phyloP scores from a whole-genome alignment of 2,329 filamentous ascomycete species.

The Neospermospora avenae region DNA sequence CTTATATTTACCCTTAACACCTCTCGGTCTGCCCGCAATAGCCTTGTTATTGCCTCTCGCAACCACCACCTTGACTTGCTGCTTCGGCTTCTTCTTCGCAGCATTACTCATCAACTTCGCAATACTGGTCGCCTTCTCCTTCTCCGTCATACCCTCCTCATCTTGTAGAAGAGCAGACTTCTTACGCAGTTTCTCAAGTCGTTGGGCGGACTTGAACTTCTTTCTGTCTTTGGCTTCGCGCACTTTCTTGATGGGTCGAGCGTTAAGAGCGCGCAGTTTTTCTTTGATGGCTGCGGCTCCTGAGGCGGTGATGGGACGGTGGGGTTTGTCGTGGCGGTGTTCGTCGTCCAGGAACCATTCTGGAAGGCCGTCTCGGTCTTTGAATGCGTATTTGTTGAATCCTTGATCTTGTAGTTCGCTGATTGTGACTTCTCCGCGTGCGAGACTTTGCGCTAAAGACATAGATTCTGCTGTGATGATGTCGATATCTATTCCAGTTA shows the following conservation, averaged over 20 bases:
- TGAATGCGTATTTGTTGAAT: conserved; percentile 91
- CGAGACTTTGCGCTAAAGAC: conserved; percentile 91
- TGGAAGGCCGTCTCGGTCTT: conserved; percentile 85
- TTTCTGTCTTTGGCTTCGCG: conserved; percentile 94
- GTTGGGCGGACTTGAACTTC: conserved; percentile 91
- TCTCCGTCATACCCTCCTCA: conserved; percentile 90
- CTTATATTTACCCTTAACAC: conserved; percentile 94
- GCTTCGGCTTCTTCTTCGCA: conserved; percentile 79
- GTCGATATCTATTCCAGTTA: conserved; percentile 68
- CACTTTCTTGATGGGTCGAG: conserved; percentile 98
- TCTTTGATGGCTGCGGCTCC: conserved; percentile 91
- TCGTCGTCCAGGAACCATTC: conserved; percentile 99
- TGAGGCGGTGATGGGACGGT: conserved; percentile 88
- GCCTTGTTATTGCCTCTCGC: conserved; percentile 81
- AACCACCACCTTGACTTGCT: conserved; percentile 83
- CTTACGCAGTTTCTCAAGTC: conserved; percentile 91
- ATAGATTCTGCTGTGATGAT: conserved; percentile 99
- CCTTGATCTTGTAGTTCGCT: conserved; percentile 82
- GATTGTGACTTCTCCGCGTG: conserved; percentile 76
- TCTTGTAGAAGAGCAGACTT: conserved; percentile 88
- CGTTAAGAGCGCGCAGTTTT: conserved; percentile 88
- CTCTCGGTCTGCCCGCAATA: conserved; percentile 80
- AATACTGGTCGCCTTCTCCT: conserved; percentile 89
- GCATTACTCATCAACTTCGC: conserved; percentile 77
- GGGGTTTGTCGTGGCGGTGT: conserved; percentile 72